Conservation (phyloP, 352 stramenopile species). For the Globisporangium cystogenes region DNA sequence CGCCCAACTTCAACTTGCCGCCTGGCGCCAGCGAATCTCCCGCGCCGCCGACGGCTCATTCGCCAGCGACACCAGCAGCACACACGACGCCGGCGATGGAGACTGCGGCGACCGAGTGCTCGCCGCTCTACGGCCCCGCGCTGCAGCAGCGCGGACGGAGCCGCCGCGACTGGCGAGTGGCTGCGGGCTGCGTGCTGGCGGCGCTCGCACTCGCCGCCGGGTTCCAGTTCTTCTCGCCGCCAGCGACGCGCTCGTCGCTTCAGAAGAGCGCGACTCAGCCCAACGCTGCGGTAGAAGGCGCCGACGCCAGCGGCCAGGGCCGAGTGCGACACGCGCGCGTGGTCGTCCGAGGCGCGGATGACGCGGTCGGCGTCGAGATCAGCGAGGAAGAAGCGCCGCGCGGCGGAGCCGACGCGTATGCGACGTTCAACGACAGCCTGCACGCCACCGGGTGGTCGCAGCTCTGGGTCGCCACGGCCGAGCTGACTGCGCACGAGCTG, state of each 20-base stretch:
- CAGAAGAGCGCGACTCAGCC: neutral
- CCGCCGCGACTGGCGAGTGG: neutral
- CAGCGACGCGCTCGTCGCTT: neutral
- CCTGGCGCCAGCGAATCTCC: neutral
- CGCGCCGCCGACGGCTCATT: too few species aligned
- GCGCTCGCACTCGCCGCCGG: slow-evolving; percentile 5
- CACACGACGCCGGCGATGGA: neutral
- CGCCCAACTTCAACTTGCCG: neutral
- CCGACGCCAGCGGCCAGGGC: neutral
- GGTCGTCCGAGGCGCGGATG: neutral
- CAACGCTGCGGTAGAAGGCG: too few species aligned
- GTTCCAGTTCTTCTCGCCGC: slow-evolving; percentile 3
- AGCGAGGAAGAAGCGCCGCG: neutral
- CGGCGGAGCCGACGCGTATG: slow-evolving; percentile 22
- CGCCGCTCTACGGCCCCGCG: neutral
- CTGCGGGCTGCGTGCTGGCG: slow-evolving; percentile 2
- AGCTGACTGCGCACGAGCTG: slow-evolving; percentile 17
- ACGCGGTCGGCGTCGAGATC: slow-evolving; percentile 6
- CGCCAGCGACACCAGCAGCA: neutral
- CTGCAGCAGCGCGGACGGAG: neutral
- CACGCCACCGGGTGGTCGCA: slow-evolving; percentile 43
- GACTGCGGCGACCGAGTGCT: neutral
- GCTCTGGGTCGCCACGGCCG: slow-evolving; percentile 38
- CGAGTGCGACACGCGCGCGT: slow-evolving; percentile 8
- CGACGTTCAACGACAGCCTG: slow-evolving; percentile 51